Conservation (phyloP, 2,329 filamentous ascomycete species). For the Diaporthe amygdali region DNA sequence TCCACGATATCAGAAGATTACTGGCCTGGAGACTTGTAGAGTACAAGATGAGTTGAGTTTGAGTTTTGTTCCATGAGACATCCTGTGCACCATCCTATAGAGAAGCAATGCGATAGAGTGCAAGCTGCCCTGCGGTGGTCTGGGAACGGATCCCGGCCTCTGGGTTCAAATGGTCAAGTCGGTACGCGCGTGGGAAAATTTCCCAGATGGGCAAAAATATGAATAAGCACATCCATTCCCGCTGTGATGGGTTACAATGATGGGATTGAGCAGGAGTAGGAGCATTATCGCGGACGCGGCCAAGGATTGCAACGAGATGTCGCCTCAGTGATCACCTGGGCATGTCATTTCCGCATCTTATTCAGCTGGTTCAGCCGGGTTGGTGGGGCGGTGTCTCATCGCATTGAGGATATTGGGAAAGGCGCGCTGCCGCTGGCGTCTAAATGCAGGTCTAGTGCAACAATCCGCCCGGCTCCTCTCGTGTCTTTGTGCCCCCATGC, state of each 20-base stretch:
- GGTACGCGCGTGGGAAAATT: neutral
- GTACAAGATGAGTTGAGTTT: neutral
- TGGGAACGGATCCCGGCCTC: neutral
- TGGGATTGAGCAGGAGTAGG: neutral
- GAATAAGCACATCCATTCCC: no score
- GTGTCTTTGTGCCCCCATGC: no score
- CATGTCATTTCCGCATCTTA: neutral
- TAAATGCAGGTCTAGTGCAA: constrained; percentile 7
- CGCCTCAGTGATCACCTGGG: neutral
- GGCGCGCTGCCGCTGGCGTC: neutral
- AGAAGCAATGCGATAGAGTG: no score
- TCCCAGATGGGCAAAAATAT: no score
- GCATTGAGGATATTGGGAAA: neutral
- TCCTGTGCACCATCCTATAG: no score
- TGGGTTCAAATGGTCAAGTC: neutral
- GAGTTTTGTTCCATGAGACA: neutral
- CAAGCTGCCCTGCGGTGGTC: no score
- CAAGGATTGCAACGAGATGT: neutral
- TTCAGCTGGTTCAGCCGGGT: neutral
- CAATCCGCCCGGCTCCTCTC: constrained; percentile 2
- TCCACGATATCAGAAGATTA: no score
- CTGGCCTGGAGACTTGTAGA: no score
- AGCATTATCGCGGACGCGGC: neutral
- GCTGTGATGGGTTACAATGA: neutral
- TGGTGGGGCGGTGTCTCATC: constrained; percentile 18